Conservation (phyloP, 2,329 filamentous ascomycete genomes). For the Huntiella bhutanensis region DNA sequence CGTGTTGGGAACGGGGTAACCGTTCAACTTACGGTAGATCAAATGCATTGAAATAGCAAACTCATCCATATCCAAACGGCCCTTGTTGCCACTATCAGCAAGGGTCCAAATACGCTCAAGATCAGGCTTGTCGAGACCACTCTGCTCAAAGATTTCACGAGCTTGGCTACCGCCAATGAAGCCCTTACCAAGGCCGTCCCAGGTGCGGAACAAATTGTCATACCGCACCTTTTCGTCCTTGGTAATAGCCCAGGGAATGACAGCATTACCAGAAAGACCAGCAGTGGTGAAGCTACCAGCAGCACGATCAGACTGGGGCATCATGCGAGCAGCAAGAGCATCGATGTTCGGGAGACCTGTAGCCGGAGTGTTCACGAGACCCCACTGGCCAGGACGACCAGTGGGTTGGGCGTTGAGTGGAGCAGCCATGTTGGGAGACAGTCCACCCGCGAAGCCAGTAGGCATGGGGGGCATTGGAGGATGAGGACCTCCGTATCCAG, state of each 20-base stretch:
- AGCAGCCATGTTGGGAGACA: slow-evolving; percentile 44
- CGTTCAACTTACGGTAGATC: slow-evolving; percentile 93
- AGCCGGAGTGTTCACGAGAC: slow-evolving; percentile 85
- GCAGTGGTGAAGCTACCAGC: slow-evolving; percentile 63
- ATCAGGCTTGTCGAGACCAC: slow-evolving; percentile 76
- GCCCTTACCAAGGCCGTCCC: slow-evolving; percentile 88
- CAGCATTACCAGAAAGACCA: slow-evolving; percentile 80
- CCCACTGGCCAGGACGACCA: slow-evolving; percentile 86
- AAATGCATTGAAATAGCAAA: slow-evolving; percentile 98
- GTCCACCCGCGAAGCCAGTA: slow-evolving; percentile 34
- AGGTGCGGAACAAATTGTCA: slow-evolving; percentile 82
- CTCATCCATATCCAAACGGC: slow-evolving; percentile 84
- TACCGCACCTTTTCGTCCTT: slow-evolving; percentile 98
- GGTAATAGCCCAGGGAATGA: slow-evolving; percentile 94
- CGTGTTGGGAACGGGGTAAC: slow-evolving; percentile 74
- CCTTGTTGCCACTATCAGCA: slow-evolving; percentile 83
- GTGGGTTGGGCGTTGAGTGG: slow-evolving; percentile 85
- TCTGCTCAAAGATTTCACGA: slow-evolving; percentile 94
- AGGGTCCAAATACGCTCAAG: slow-evolving; percentile 89
- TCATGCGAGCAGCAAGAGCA: slow-evolving; percentile 79
- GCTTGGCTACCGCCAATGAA: slow-evolving; percentile 83
- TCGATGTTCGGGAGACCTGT: slow-evolving; percentile 87
- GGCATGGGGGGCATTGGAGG: slow-evolving; percentile 78
- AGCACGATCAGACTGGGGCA: slow-evolving; percentile 89
- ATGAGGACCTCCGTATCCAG: slow-evolving; percentile 67